Base-by-base conservation (phyloP, 2,329 filamentous ascomycete genomes). In the Lasiodiplodia sp. region DNA sequence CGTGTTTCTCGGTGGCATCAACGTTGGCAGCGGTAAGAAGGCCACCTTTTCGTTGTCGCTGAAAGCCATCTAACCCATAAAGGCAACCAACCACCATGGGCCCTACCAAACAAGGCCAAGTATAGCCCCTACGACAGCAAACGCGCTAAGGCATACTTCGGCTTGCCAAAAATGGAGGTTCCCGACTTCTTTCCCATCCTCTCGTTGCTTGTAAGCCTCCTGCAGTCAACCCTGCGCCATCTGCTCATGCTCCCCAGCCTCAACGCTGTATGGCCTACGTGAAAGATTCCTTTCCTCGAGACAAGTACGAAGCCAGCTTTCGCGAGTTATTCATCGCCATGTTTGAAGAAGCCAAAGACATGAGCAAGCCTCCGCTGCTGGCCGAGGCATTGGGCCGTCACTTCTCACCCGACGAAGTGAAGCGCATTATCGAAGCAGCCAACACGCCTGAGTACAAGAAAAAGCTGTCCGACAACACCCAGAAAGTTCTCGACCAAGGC, bases 41-140 rank as follows among this genome's bases (percentile, higher is more conserved):
- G 23, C 69, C 67, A 66, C 66, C 34, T 53, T 55, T 34, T 21
- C 53, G n/a, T 28, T 14, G 28, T 31, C n/a, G 40, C 37, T 11
- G 16, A 7, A 4, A 21, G 31, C 44, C 16, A 14, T 44, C 34
- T 63, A 38, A 63, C 38, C 34, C 2, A 3, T 38, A 38, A 62
- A 88, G 90, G 91, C 62, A 95, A 96, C 78, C 88, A 88, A 72
- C 92, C 92, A 0, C 92, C 92, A 0, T 94, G 91, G 90, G 83
- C 83, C 0, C 82, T 92, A 37, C 87, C 89, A 2, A 88, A 87
- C 53, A 94, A 94, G 82, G 89, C 86, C 25, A 77, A 75, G 1
- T 90, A 93, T 74, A 82, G 85, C 60, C 73, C 73, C 31, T 85
- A 81, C 69, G 87, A 89, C 73, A 74, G 74, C 3, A 73, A 76